Evolutionary conservation across 352 stramenopile genomes (phyloP).

Genomic region (Globisporangium abappressorium): DNA sequence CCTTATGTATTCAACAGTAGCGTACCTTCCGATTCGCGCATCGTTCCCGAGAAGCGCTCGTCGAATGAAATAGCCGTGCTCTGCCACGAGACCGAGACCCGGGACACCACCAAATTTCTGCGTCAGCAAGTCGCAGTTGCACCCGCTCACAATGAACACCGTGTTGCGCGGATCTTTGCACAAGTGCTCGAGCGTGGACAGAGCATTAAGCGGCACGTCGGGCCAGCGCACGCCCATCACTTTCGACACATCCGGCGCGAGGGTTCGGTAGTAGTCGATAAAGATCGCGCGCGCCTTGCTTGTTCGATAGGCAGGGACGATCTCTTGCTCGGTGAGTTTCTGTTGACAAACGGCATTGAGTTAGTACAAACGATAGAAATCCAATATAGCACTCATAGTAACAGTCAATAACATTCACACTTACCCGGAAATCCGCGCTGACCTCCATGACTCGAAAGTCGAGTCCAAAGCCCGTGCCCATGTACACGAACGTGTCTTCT

Average conservation of each 20-base stretch:
- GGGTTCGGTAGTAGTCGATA: conserved; percentile 98
- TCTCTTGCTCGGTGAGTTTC: conserved; percentile 71
- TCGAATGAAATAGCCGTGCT: conserved; percentile 97
- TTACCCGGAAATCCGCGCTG: conserved; percentile 86
- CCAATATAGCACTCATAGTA: background rate
- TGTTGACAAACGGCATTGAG: conserved; percentile 12
- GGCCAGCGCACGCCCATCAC: conserved; percentile 78
- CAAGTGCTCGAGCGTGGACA: conserved; percentile 89
- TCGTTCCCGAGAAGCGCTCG: conserved; percentile 58
- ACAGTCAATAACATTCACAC: conserved; percentile 25
- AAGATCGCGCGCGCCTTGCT: conserved; percentile 92
- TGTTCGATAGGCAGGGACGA: conserved; percentile 57
- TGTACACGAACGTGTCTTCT: conserved; percentile 77
- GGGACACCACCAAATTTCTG: conserved; percentile 93
- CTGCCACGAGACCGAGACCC: conserved; percentile 95
- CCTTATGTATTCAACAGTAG: background rate
- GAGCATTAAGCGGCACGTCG: conserved; percentile 63
- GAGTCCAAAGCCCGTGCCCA: conserved; percentile 93
- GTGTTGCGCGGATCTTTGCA: conserved; percentile 94
- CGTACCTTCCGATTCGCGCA: conserved; percentile 54
- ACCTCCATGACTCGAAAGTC: conserved; percentile 97
- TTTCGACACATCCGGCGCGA: conserved; percentile 89
- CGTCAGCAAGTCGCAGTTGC: conserved; percentile 94
- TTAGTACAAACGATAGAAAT: background rate
- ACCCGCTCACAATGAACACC: conserved; percentile 98